Base-by-base conservation (phyloP, 306 rosid species). In the Herpetospermum pedunculosum region DNA sequence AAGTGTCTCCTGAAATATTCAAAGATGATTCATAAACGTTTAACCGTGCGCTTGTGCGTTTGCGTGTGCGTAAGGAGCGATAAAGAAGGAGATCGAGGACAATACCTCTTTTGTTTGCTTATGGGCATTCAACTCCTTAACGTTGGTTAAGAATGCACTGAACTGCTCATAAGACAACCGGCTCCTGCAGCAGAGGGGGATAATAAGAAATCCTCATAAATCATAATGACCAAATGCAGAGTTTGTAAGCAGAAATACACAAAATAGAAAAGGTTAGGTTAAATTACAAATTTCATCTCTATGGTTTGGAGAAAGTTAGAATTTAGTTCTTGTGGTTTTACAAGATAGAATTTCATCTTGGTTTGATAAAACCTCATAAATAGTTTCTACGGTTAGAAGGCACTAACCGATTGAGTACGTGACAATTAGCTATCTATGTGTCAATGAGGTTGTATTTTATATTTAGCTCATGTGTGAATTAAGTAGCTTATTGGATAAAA, bases 81-180 rank as follows among this genome's bases (percentile, higher is more conserved):
- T 35, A 37, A 54, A 28, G 40, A 23, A 35, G 74, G 65, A 58
- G 21, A 46, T 0, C 32, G 38, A 19, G 60, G 23, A 3, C 3
- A 4, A 41, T 64, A 94, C 97, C 96, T 89, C 99, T 82, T 87
- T 91, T 54, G 96, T 87, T 83, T 85, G 91, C 81, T 91, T 95
- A 74, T 89, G 96, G 80, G 92, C 82, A 83, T 95, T 95, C 78
- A 94, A 83, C 81, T 89, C 97, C 87, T 94, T 94, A 6, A 95
- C 99, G 84, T 85, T 95, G 64, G 96, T 84, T 60, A 95, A 82
- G 81, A 95, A 95, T 76, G 97, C 92, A 78, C 99, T 89, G 83
- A 95, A 95, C 79, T 91, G 97, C 86, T 91, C 97, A 54, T 89
- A 91, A 26, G 97, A 89, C 85, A 94, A 77, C 38, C 99, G 99